A percentile compares a stretch with the other conserved stretches of the same genome.
These are phyloP conservation scores for Linum tenue DNA, from an alignment of 345 rosid species.

Conservation along the genomic window DNA sequence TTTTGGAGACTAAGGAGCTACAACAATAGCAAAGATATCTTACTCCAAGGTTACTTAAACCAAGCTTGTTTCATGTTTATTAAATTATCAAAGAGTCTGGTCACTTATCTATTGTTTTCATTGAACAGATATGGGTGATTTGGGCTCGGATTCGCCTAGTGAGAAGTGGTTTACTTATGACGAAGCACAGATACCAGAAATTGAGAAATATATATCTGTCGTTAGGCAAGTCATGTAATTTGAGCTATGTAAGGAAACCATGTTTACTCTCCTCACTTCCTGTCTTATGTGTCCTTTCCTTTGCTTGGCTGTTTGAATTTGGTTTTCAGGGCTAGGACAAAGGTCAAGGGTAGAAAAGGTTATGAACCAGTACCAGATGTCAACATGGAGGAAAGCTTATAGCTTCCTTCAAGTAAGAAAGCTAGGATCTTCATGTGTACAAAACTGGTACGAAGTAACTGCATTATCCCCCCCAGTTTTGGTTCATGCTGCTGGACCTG, in stretches of 20 bases:
- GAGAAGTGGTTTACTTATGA: slow-evolving; percentile 62
- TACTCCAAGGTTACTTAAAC: slow-evolving; percentile 61
- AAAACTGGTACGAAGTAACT: neutral
- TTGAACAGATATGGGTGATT: slow-evolving; percentile 38
- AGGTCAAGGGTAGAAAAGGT: neutral
- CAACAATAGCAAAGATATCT: slow-evolving; percentile 28
- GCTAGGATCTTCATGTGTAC: neutral
- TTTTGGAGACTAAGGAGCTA: slow-evolving; percentile 59
- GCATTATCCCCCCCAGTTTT: neutral
- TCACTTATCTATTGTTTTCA: neutral
- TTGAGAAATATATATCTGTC: slow-evolving; percentile 48
- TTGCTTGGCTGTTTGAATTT: neutral
- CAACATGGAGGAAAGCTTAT: neutral
- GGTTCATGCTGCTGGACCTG: neutral
- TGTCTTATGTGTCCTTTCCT: neutral
- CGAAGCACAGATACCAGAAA: slow-evolving; percentile 42
- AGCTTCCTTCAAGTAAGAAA: neutral
- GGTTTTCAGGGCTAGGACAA: neutral
- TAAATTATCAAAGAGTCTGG: neutral
- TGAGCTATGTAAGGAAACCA: neutral
- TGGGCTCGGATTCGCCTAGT: slow-evolving; percentile 21
- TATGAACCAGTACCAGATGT: neutral
- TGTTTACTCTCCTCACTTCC: neutral
- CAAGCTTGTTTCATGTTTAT: slow-evolving; percentile 8
- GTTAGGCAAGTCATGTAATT: neutral